Conservation (phyloP, 129 eudicot genomes). For the Tagetes erecta region DNA sequence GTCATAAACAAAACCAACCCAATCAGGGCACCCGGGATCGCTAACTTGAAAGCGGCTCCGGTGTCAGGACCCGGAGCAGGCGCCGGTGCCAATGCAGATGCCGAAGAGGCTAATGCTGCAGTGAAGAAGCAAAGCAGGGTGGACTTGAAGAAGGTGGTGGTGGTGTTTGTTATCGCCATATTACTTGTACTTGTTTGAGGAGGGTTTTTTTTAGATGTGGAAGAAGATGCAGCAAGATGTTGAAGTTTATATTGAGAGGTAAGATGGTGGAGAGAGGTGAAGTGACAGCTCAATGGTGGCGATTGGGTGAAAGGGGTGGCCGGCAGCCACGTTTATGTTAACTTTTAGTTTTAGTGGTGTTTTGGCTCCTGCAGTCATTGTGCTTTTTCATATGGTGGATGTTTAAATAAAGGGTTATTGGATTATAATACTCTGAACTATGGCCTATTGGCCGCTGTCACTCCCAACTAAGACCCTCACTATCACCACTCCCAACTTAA, state of each 20-base stretch:
- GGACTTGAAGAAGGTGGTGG: background rate
- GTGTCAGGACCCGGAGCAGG: constrained; percentile 58
- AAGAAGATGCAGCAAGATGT: background rate
- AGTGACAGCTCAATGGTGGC: constrained; percentile 26
- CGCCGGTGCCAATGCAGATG: constrained; percentile 31
- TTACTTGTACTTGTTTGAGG: too few relatives aligned
- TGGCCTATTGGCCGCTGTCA: too few relatives aligned
- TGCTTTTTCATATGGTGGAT: background rate
- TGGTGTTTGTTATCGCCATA: too few relatives aligned
- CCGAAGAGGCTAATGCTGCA: constrained; percentile 22
- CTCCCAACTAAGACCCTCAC: too few relatives aligned
- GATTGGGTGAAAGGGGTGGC: constrained; percentile 27
- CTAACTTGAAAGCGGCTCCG: constrained; percentile 44
- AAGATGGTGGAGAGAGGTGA: constrained; percentile 3
- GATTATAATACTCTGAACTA: too few relatives aligned
- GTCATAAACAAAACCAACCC: constrained; percentile 33
- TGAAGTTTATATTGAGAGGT: constrained; percentile 18
- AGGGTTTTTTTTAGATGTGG: background rate
- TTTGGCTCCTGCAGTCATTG: constrained; percentile 8
- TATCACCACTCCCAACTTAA: too few relatives aligned
- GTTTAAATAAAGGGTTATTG: background rate
- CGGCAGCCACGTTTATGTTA: constrained; percentile 24
- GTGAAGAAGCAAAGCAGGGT: constrained; percentile 24
- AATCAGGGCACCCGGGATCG: constrained; percentile 31
- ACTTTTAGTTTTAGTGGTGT: constrained; percentile 25